A percentile compares a stretch with the other conserved stretches of the same genome.
Conservation (phyloP, 1,284 basidiomycete species). For the Omphalotus olearius region DNA sequence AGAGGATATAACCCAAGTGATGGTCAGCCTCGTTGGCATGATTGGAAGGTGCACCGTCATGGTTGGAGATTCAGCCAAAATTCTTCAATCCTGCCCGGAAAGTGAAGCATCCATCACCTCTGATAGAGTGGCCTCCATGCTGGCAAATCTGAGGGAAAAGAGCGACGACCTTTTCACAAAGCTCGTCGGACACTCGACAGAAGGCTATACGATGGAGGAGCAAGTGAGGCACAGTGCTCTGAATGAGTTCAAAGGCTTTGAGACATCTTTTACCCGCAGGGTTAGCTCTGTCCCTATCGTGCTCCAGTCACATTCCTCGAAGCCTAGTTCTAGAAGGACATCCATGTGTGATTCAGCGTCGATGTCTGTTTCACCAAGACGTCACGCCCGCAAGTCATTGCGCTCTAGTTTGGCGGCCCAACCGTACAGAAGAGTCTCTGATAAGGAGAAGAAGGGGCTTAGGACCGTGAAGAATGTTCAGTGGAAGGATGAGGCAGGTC, state of each 20-base stretch:
- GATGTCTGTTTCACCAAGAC: constrained; percentile 32
- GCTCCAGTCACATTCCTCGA: constrained; percentile 31
- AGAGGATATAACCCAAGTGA: constrained; percentile 59
- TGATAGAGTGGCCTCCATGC: constrained; percentile 42
- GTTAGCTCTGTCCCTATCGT: constrained; percentile 44
- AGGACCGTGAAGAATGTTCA: constrained; percentile 77
- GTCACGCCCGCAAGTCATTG: constrained; percentile 63
- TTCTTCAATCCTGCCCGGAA: constrained; percentile 44
- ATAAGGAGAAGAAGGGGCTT: constrained; percentile 53
- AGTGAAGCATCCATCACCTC: constrained; percentile 36
- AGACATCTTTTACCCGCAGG: constrained; percentile 34
- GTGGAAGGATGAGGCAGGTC: constrained; percentile 87
- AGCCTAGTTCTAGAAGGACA: constrained; percentile 39
- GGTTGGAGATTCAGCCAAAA: constrained; percentile 61
- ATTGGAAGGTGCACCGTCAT: constrained; percentile 77
- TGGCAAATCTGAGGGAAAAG: constrained; percentile 55
- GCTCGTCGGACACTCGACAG: constrained; percentile 61
- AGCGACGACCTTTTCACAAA: constrained; percentile 66
- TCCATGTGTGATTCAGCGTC: constrained; percentile 44
- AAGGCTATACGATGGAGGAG: constrained; percentile 42
- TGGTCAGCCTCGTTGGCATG: constrained; percentile 72
- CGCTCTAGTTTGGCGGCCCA: constrained; percentile 60
- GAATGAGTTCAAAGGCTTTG: constrained; percentile 43
- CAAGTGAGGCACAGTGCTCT: constrained; percentile 30
- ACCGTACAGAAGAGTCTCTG: constrained; percentile 56